Percentiles rank a stretch among this genome's conserved stretches.
Conservation (phyloP, 768 basidiomycete genomes). For the Pisolithus albus region DNA sequence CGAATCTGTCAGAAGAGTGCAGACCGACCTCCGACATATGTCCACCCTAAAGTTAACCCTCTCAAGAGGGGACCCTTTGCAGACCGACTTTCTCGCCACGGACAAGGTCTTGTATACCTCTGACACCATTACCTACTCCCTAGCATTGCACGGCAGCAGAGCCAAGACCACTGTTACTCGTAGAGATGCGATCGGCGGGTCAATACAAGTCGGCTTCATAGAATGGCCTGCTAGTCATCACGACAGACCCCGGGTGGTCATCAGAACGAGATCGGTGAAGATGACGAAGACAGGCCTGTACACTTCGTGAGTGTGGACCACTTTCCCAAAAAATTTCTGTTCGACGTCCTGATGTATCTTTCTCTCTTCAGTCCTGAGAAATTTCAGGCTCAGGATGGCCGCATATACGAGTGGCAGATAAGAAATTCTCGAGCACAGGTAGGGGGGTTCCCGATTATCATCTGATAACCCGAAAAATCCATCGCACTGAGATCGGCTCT, state of each 20-base stretch:
- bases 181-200: too few relatives aligned
- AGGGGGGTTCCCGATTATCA: background rate
- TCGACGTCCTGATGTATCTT: background rate
- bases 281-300: slow-evolving; percentile 18
- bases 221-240: too few relatives aligned
- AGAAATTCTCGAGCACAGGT: slow-evolving; percentile 20
- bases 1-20: too few relatives aligned
- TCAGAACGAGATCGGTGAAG: slow-evolving; percentile 20
- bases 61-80: slow-evolving; percentile 19
- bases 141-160: slow-evolving; percentile 5
- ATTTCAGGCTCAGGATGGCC: slow-evolving; percentile 16
- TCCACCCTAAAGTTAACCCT: slow-evolving; percentile 7
- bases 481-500: background rate
- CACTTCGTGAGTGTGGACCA: slow-evolving; percentile 16
- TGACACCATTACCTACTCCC: slow-evolving; percentile 10
- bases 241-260: slow-evolving; percentile 8
- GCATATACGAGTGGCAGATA: slow-evolving; percentile 25
- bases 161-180: background rate
- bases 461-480: background rate
- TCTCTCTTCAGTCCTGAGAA: background rate
- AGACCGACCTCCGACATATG: too few relatives aligned
- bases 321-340: background rate
- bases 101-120: slow-evolving; percentile 13
- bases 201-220: too few relatives aligned
- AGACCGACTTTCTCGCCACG: slow-evolving; percentile 17